Evolutionary conservation across 2,329 filamentous ascomycete genomes (phyloP), one percentile per base, ranked within the genome.

Genomic region (Metarhizium brunneum): DNA sequence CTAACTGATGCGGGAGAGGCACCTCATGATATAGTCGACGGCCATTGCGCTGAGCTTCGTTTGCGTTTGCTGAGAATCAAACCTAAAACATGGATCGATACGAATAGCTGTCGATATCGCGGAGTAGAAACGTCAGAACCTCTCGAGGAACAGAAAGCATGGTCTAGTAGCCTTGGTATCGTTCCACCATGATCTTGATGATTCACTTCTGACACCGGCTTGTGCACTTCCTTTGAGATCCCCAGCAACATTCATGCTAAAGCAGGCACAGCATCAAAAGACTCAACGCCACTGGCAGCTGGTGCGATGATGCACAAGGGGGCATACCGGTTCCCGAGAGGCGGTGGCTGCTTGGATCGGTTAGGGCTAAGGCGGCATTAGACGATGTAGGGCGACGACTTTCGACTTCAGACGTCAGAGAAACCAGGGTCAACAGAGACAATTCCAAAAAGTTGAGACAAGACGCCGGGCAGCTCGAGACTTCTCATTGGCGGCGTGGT

Each of bases 151-250:
- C n/a, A 25, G 20, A 25, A 6, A 47, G 7, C 43, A 25, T 4
- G n/a, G 43, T 29, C 35, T 40, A 40, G 36, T 29, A 10, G 18
- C 53, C 16, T 50, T 14, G 25, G 11, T 25, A 20, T 29, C 38
- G 51, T 53, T 53, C 7, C 51, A 45, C 40, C 51, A 30, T 53
- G 38, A 42, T 35, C 45, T 29, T 25, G 36, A 42, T 29, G 53
- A 36, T 43, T 54, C 35, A 45, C 45, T n/a, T 54, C 25, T 54
- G 53, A 54, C n/a, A 54, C 53, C 36, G 53, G 53, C n/a, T 43
- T 36, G 16, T n/a, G 8, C 30, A 13, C 36, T 29, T 54, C 30
- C 32, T 40, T 18, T n/a, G 47, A 18, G 20, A 2, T 25, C 40
- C 29, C 30, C 2, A 11, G 14, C 13, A n/a, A 7, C 7, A 6